These are phyloP conservation scores for Aureoboletus auriporus DNA, from an alignment of 768 basidiomycete genomes.

Conservation along the genomic window DNA sequence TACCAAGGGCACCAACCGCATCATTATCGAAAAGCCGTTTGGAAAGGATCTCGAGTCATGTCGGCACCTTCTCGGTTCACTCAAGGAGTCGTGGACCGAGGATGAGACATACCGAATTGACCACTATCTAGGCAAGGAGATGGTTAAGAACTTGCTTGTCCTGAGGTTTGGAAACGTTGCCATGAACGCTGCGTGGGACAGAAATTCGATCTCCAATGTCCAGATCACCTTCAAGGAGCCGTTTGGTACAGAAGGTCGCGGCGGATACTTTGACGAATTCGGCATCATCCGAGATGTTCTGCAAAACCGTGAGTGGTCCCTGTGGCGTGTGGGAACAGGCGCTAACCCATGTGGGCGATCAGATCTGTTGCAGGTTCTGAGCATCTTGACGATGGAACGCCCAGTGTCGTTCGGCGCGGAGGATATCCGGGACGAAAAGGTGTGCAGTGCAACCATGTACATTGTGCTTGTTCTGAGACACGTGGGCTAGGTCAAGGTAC, in stretches of 20 bases:
- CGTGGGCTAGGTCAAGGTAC: constrained; percentile 79
- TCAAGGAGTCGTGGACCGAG: constrained; percentile 90
- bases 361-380: constrained; percentile 96
- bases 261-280: constrained; percentile 99
- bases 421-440: constrained; percentile 99
- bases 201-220: constrained; percentile 92
- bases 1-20: constrained; percentile 71
- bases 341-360: constrained; percentile 17
- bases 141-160: constrained; percentile 98
- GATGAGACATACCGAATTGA: constrained; percentile 99
- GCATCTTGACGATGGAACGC: constrained; percentile 94
- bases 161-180: constrained; percentile 94
- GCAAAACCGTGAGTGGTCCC: constrained; percentile 83
- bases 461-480: constrained; percentile 15
- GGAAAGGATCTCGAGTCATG: constrained; percentile 91
- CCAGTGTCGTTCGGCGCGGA: constrained; percentile 97
- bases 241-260: constrained; percentile 98
- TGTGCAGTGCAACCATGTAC: constrained; percentile 25
- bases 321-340: constrained; percentile 7
- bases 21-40: constrained; percentile 98
- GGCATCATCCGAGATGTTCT: constrained; percentile 97
- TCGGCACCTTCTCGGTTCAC: constrained; percentile 65
- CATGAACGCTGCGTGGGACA: constrained; percentile 88
- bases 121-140: constrained; percentile 99
- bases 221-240: constrained; percentile 99